Base-by-base conservation (phyloP, 441 rosid genomes). In the Metrosideros polymorpha region DNA sequence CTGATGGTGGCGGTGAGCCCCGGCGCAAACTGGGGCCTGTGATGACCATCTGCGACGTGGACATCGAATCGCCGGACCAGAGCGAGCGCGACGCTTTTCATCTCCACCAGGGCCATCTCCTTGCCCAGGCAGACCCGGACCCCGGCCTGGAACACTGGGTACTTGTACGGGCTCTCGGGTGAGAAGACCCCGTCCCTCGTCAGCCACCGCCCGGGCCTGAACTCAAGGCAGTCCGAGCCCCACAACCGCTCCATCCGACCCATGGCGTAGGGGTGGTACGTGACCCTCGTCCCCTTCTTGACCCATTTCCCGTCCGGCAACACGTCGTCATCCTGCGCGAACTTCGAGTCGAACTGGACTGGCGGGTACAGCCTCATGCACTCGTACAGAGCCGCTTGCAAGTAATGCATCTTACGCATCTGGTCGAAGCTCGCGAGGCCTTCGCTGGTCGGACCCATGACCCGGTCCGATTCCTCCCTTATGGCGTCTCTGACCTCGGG, bases 1-100 rank as follows among this genome's bases (percentile, higher is more conserved):
- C 89, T 90, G 56, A 96, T 90, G 59, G 94, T 94, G 50, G 99
- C 96, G 0, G 99, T 95, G 19, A 96, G 93, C 22, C 99, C 98
- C 3, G 99, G 94, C 1, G 90, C 86, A 53, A 95, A 96, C 88
- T 88, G 91, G 1, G 91, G 94, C 1, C 32, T 83, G 6, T 85
- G 88, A 61, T 66, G 90, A 50, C 83, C 82, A 29, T 90, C 59
- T 30, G 85, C 82, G 39, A 85, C 84, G 3, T 13, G 25, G 12
- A 90, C 30, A 39, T 85, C 89, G 59, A 88, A 90, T 18, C 51
- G 84, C 4, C 42, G 29, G 25, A 90, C 35, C 51, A 90, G 89
- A 85, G 61, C 92, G 47, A 87, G 88, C 2, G 90, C 96, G 85
- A 91, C 93, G 4, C 89, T 88, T 86, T 91, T 94, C 95, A 93